A percentile compares a stretch with the other conserved stretches of the same genome.
Conservation (phyloP, 345 rosid genomes). For the Lagerstroemia speciosa region DNA sequence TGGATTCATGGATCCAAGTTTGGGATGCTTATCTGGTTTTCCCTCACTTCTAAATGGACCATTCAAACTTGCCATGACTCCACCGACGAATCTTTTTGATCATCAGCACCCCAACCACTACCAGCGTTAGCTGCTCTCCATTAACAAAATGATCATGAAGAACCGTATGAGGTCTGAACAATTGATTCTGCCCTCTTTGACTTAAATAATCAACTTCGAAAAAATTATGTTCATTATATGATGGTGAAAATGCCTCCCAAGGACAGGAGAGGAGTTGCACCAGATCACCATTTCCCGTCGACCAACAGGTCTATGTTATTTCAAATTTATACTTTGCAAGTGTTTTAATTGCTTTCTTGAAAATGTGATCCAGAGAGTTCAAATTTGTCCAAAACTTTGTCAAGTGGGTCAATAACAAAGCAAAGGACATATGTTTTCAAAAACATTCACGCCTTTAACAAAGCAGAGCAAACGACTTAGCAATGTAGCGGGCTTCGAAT, state of each 20-base stretch:
- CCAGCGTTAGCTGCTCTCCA: constrained; percentile 20
- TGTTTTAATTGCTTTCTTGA: too few species aligned
- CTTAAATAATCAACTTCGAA: too few species aligned
- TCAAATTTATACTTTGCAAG: neutral
- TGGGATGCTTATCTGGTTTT: constrained; percentile 16
- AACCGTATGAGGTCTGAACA: neutral
- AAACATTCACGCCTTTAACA: neutral
- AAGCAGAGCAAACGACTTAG: too few species aligned
- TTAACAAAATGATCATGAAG: neutral
- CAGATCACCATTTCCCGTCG: neutral
- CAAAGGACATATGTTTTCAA: neutral
- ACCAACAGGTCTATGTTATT: neutral
- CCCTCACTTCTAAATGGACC: constrained; percentile 32
- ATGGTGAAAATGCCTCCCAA: too few species aligned
- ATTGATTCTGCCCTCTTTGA: too few species aligned
- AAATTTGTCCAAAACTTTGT: neutral
- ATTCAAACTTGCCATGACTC: constrained; percentile 67
- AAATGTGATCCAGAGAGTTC: neutral
- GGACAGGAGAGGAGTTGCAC: too few species aligned
- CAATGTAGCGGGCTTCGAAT: too few species aligned
- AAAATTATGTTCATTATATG: too few species aligned
- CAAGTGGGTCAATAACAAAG: neutral
- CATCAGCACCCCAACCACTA: constrained; percentile 63
- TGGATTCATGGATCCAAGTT: neutral
- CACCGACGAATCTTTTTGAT: constrained; percentile 40